A percentile compares a stretch with the other conserved stretches of the same genome.
Conservation (phyloP, 495 filamentous ascomycete species). For the Bacidia gigantensis region DNA sequence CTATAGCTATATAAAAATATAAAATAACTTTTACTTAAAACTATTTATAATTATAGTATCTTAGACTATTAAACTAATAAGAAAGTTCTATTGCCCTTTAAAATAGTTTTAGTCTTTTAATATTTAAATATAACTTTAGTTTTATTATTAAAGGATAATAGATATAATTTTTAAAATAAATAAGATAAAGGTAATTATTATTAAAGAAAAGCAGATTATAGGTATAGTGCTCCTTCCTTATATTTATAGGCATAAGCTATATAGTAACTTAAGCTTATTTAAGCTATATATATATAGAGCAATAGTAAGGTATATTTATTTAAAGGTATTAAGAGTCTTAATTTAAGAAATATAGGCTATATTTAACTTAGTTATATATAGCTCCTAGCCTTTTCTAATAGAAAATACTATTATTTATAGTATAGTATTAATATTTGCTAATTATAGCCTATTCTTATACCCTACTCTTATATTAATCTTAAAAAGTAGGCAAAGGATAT, state of each 20-base stretch:
- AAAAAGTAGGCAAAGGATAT: neutral
- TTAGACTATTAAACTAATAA: constrained; percentile 2
- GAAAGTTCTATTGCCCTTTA: neutral
- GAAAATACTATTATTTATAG: neutral
- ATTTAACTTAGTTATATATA: neutral
- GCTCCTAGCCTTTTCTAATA: neutral
- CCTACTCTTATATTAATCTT: neutral
- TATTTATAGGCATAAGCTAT: neutral
- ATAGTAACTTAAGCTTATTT: neutral
- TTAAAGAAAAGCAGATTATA: neutral
- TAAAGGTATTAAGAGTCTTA: neutral
- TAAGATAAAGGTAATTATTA: neutral
- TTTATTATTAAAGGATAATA: neutral
- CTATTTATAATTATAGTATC: no score
- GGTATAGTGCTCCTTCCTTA: neutral
- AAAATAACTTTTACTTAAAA: no score
- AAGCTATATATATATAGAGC: no score
- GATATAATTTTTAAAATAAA: neutral
- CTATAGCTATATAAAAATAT: no score
- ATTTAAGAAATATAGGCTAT: neutral
- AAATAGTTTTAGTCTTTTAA: neutral
- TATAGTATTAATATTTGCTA: neutral
- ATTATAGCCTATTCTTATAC: neutral
- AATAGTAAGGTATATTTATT: no score
- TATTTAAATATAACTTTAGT: neutral